phyloP scores from a whole-genome alignment of 495 filamentous ascomycete genomes.

The Pyrenula massariospora region DNA sequence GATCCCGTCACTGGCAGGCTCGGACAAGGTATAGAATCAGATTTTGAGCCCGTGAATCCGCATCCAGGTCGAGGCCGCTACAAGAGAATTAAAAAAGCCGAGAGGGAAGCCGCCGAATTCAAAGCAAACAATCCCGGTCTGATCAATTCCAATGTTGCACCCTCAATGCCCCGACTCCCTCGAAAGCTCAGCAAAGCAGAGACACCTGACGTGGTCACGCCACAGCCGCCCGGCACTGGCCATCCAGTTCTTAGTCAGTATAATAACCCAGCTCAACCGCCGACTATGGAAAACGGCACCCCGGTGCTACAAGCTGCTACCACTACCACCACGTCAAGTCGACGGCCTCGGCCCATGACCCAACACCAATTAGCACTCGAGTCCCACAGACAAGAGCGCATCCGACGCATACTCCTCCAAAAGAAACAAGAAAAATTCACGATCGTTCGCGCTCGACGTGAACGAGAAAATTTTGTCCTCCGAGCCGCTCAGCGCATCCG shows the following conservation, averaged over 20 bases:
- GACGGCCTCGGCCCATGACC: slow-evolving; percentile 73
- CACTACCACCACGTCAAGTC: slow-evolving; percentile 16
- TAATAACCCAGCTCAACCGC: slow-evolving; percentile 13
- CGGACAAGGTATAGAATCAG: slow-evolving; percentile 6
- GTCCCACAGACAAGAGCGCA: slow-evolving; percentile 73
- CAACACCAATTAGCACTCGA: slow-evolving; percentile 90
- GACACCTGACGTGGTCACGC: slow-evolving; percentile 32
- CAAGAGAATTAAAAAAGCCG: not conserved
- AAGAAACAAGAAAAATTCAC: slow-evolving; percentile 50
- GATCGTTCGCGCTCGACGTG: slow-evolving; percentile 45
- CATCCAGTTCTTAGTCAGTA: slow-evolving; percentile 39
- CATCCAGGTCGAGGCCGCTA: slow-evolving; percentile 1
- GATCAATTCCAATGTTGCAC: slow-evolving; percentile 17
- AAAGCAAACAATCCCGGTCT: not conserved
- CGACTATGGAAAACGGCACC: slow-evolving; percentile 17
- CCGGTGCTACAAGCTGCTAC: not conserved
- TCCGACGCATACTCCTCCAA: slow-evolving; percentile 76
- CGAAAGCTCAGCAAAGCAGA: slow-evolving; percentile 38
- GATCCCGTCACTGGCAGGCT: slow-evolving; percentile 9
- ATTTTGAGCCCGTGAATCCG: slow-evolving; percentile 8
- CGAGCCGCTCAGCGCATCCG: slow-evolving; percentile 58
- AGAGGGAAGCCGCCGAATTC: not conserved
- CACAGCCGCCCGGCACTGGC: slow-evolving; percentile 33
- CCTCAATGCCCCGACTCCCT: slow-evolving; percentile 30
- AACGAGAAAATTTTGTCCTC: slow-evolving; percentile 47